Conservation (phyloP, 2,329 filamentous ascomycete species). For the Colletotrichum sp. region DNA sequence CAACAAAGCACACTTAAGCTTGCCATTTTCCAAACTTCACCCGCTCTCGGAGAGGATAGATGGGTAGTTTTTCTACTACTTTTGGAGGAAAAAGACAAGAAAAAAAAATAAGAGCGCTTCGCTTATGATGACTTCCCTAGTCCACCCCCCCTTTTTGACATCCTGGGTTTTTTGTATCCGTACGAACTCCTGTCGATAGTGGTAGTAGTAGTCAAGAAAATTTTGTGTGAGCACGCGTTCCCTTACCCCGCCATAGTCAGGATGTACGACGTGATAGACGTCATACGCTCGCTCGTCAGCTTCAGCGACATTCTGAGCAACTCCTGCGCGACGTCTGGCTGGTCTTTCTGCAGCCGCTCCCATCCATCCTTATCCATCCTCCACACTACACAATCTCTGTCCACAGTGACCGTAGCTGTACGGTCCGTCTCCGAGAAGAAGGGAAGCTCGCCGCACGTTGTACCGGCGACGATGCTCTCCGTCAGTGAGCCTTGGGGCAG, state of each 20-base stretch:
- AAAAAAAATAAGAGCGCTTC: not conserved
- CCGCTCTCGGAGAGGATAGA: not conserved
- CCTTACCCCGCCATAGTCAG: slow-evolving; percentile 52
- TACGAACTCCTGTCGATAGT: not conserved
- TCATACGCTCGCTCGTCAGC: slow-evolving; percentile 92
- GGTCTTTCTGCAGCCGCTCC: slow-evolving; percentile 71
- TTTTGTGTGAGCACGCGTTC: not conserved
- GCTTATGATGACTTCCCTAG: not conserved
- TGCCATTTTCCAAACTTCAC: not conserved
- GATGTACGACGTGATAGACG: slow-evolving; percentile 64
- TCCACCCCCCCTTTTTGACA: not conserved
- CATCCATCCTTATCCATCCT: slow-evolving; percentile 75
- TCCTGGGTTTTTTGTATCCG: not conserved
- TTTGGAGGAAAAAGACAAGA: too few species aligned
- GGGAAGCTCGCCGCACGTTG: slow-evolving; percentile 93
- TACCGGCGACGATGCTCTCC: slow-evolving; percentile 92
- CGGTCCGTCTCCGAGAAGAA: slow-evolving; percentile 92
- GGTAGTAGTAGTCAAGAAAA: not conserved
- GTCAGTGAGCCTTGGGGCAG: slow-evolving; percentile 87
- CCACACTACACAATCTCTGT: slow-evolving; percentile 85
- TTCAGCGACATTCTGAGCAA: slow-evolving; percentile 88
- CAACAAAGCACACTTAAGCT: not conserved
- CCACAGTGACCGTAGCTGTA: slow-evolving; percentile 85
- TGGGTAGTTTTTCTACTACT: not conserved
- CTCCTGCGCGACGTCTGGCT: slow-evolving; percentile 82